Evolutionary conservation across 2,329 filamentous ascomycete genomes (phyloP).

Genomic region (Fusarium redolens): DNA sequence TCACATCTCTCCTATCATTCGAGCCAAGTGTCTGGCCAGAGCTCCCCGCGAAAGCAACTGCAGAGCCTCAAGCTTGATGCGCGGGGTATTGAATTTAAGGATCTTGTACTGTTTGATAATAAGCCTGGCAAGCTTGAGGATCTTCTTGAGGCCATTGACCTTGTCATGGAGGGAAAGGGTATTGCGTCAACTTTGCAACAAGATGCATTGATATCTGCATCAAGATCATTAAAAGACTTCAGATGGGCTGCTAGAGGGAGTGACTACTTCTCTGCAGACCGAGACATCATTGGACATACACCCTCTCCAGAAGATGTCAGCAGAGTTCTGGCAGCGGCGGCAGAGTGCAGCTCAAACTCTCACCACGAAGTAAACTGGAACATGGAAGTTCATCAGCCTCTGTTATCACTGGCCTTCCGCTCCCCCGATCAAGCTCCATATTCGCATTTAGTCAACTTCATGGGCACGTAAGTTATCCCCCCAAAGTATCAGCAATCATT

Average conservation of each 20-base stretch:
- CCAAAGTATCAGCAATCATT: not conserved
- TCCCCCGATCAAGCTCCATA: not conserved
- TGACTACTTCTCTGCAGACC: conserved; percentile 1
- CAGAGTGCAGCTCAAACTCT: conserved; percentile 5
- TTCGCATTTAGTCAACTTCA: conserved; percentile 22
- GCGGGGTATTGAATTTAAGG: not conserved
- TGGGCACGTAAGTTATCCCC: conserved; percentile 6
- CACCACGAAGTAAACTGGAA: conserved; percentile 21
- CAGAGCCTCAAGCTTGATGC: not conserved
- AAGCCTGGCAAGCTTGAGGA: not conserved
- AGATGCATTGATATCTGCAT: not conserved
- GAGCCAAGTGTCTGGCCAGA: not conserved
- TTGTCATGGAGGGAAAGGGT: not conserved
- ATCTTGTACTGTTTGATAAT: not conserved
- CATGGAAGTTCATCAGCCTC: conserved; percentile 10
- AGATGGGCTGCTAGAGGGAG: not conserved
- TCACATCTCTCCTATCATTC: not conserved
- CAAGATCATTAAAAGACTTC: not conserved
- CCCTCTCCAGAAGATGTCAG: conserved; percentile 6
- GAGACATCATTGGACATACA: conserved; percentile 11
- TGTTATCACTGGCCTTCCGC: conserved; percentile 20
- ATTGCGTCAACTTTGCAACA: not conserved
- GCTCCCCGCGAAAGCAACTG: not conserved
- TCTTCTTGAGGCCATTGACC: not conserved
- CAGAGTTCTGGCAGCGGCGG: not conserved